Evolutionary conservation across 768 basidiomycete genomes (phyloP), one percentile per base, ranked within the genome.

Genomic region (Podaxis sp.): DNA sequence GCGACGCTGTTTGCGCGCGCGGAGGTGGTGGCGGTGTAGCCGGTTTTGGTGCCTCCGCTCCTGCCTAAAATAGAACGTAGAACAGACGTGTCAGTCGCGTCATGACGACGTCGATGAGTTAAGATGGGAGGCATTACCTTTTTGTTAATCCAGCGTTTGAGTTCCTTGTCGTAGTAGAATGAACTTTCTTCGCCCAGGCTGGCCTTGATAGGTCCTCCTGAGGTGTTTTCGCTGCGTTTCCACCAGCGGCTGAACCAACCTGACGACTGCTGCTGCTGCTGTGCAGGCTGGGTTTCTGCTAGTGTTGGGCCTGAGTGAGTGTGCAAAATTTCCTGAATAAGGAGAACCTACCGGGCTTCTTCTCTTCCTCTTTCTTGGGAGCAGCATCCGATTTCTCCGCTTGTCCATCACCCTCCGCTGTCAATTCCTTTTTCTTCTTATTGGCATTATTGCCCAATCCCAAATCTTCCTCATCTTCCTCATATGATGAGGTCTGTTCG

Each of bases 101-200:
- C 15, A 24, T 24, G 17, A 37, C 8, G 26, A 58, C 24, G 44
- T 51, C 8, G 20, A 50, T 33, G 55, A 28, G n/a, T 20, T 30
- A 63, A 57, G 28, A 61, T 56, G 12, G 20, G 22, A 8, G 5
- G 65, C 76, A 26, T 72, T 64, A 93, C 95, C 78, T 90, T 95
- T 76, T 91, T 96, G 73, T 97, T 95, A 28, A 99, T 88, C 97
- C 97, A 99, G 65, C 90, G 86, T 73, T 96, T 95, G 64, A 89
- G 82, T n/a, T 97, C 95, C 69, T 91, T 88, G 71, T 99, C 97
- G 72, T 92, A 99, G 70, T 93, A 90, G 78, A 99, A 96, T 28
- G 87, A 80, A 20, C 75, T 94, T 71, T 95, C 87, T 67, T 99
- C 94, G 7, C 97, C 97, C 26, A 99, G 84, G 68, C 90, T 99